Base-by-base conservation (phyloP, 2,329 filamentous ascomycete species). In the Paramyrothecium roridum region DNA sequence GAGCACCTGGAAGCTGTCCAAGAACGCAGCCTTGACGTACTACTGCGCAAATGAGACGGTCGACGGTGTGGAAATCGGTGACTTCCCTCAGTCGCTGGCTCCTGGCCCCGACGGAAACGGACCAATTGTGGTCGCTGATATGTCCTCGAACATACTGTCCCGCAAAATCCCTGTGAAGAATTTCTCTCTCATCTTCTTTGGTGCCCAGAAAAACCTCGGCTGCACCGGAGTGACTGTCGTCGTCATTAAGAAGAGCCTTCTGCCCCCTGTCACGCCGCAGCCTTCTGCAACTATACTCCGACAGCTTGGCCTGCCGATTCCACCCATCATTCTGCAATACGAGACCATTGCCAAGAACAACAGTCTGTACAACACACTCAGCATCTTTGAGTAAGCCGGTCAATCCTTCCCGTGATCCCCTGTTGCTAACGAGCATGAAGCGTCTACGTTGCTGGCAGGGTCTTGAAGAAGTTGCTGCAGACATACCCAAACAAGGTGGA, bases 21-120 rank as follows among this genome's bases (percentile, higher is more conserved):
- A 84, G 61, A 78, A 84, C 40, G 77, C 87, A 10, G 84, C 91
- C 1, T 80, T 96, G 65, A 88, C 93, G 2, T 98, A 97, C 74
- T 93, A 86, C 71, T 96, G 93, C 72, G 89, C 92, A 71, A 98
- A 98, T 65, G 93, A 98, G 78, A 96, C 91, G 0, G 91, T 96
- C 7, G 91, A 96, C 65, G 93, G 93, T 37, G 91, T 98, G 19
- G 93, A 98, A 69, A 96, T 96, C 63, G 90, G 88, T 7, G 73
- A 65, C n/a, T 84, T 85, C 67, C 93, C 93, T 22, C 75, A 86
- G 59, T 70, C 73, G 8, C 79, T 96, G 22, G 81, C 83, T 50
- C 73, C 82, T 12, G 72, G 73, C 7, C 72, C 78, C 2, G 52
- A 77, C 83, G 54, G 83, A 93, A 81, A 87, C 52, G 84, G 85